A percentile compares a stretch with the other conserved stretches of the same genome.
Evolutionary conservation across 2,329 filamentous ascomycete genomes (phyloP).

Genomic region (Stylonectria norvegica): DNA sequence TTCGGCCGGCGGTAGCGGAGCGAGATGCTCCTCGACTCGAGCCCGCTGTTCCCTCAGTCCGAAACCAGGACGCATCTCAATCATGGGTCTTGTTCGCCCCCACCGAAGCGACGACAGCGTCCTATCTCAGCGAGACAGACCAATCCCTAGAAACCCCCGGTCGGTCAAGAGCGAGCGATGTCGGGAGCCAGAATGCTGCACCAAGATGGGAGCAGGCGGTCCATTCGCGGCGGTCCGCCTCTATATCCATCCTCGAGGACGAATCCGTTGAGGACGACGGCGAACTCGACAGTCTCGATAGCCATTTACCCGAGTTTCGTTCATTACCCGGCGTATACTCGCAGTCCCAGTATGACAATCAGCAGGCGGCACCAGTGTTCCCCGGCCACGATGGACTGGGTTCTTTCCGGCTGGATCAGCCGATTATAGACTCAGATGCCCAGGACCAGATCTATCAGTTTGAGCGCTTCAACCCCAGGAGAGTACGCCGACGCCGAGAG

Average conservation of each 20-base stretch:
- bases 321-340: slow-evolving; percentile 45
- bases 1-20: slow-evolving; percentile 40
- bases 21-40: slow-evolving; percentile 29
- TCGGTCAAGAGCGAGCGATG: slow-evolving; percentile 72
- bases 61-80: slow-evolving; percentile 65
- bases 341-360: slow-evolving; percentile 22
- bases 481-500: slow-evolving; percentile 54
- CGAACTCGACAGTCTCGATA: slow-evolving; percentile 90
- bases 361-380: slow-evolving; percentile 65
- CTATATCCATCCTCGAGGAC: slow-evolving; percentile 37
- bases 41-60: slow-evolving; percentile 29
- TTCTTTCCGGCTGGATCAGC: slow-evolving; percentile 67
- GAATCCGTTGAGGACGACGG: slow-evolving; percentile 59
- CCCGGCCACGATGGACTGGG: slow-evolving; percentile 90
- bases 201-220: slow-evolving; percentile 56
- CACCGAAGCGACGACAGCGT: slow-evolving; percentile 59
- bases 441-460: slow-evolving; percentile 89
- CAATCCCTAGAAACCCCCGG: slow-evolving; percentile 62
- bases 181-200: slow-evolving; percentile 72
- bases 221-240: slow-evolving; percentile 39
- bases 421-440: slow-evolving; percentile 51
- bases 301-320: slow-evolving; percentile 84
- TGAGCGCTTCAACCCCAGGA: slow-evolving; percentile 75
- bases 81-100: slow-evolving; percentile 97
- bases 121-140: slow-evolving; percentile 66